A percentile compares a stretch with the other conserved stretches of the same genome.
phyloP scores from a whole-genome alignment of 495 filamentous ascomycete genomes.

The Penicillium maclennaniae region DNA sequence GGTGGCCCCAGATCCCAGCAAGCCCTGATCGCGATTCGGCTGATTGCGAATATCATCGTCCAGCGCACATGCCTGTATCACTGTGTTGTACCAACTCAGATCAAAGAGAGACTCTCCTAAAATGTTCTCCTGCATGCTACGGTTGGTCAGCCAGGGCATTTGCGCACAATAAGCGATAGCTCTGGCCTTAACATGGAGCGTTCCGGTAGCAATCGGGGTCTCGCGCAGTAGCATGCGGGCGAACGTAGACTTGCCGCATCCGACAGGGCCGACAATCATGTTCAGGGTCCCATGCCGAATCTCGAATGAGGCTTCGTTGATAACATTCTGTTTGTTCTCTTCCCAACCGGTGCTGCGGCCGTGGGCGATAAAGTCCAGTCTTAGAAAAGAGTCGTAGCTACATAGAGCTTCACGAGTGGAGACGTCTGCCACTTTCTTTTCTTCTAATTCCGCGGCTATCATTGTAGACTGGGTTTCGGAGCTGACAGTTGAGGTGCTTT shows the following conservation, averaged over 20 bases:
- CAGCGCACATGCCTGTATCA: slow-evolving; percentile 35
- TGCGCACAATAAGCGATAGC: slow-evolving; percentile 36
- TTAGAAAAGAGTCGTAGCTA: too few relatives aligned
- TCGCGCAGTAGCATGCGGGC: slow-evolving; percentile 50
- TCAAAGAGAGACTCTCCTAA: slow-evolving; percentile 24
- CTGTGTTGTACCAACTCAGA: slow-evolving; percentile 34
- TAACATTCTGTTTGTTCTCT: background rate
- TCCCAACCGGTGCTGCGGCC: background rate
- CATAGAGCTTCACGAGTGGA: too few relatives aligned
- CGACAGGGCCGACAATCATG: slow-evolving; percentile 31
- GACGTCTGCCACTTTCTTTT: too few relatives aligned
- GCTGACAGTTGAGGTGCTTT: too few relatives aligned
- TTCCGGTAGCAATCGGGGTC: slow-evolving; percentile 23
- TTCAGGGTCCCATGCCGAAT: slow-evolving; percentile 1
- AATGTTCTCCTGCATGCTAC: slow-evolving; percentile 38
- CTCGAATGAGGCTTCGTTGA: background rate
- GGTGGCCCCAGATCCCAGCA: too few relatives aligned
- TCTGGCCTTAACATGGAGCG: slow-evolving; percentile 8
- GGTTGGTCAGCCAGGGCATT: slow-evolving; percentile 40
- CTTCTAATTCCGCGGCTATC: too few relatives aligned
- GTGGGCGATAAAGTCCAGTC: too few relatives aligned
- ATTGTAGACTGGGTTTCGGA: too few relatives aligned
- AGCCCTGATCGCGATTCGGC: slow-evolving; percentile 28
- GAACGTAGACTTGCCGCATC: slow-evolving; percentile 49
- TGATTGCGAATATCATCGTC: slow-evolving; percentile 30